Evolutionary conservation across 2,329 filamentous ascomycete species (phyloP).

Genomic region (Rhinocladiella similis): DNA sequence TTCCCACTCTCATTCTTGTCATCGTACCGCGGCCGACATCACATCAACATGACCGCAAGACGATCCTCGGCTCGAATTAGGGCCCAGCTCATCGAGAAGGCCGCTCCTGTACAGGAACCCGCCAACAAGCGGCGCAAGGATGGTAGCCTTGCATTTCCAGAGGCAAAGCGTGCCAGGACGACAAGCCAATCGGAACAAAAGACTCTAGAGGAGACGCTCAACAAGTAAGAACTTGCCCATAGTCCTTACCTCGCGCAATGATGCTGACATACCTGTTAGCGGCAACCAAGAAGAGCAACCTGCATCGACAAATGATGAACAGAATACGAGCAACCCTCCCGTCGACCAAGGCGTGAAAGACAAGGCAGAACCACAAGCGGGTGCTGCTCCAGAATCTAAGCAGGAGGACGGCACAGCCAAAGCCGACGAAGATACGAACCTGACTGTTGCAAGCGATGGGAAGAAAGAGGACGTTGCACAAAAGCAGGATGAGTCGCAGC

Average conservation of each 20-base stretch:
- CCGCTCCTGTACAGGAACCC: conserved; percentile 38
- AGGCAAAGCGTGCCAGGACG: conserved; percentile 43
- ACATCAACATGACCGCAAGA: conserved; percentile 21
- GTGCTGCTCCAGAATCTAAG: conserved; percentile 23
- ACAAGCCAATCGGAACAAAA: conserved; percentile 30
- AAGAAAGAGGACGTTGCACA: conserved; percentile 17
- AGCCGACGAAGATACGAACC: conserved; percentile 22
- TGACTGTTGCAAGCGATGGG: conserved; percentile 9
- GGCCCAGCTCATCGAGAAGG: conserved; percentile 21
- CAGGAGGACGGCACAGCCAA: conserved; percentile 25
- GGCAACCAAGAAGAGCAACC: conserved; percentile 12
- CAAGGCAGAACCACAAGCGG: conserved; percentile 24
- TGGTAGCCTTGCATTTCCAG: conserved; percentile 22
- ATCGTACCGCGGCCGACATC: neutral
- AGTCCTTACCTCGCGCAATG: no score
- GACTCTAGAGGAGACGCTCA: conserved; percentile 31
- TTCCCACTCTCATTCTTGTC: no score
- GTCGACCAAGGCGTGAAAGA: conserved; percentile 21
- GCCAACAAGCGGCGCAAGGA: conserved; percentile 34
- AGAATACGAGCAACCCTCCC: neutral
- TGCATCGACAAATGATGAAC: conserved; percentile 6
- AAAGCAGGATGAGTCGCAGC: conserved; percentile 11
- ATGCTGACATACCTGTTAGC: conserved; percentile 16
- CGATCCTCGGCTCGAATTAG: conserved; percentile 42
- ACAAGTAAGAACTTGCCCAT: conserved; percentile 21